Evolutionary conservation across 2,329 filamentous ascomycete genomes (phyloP).

Genomic region (Apiospora koreana): DNA sequence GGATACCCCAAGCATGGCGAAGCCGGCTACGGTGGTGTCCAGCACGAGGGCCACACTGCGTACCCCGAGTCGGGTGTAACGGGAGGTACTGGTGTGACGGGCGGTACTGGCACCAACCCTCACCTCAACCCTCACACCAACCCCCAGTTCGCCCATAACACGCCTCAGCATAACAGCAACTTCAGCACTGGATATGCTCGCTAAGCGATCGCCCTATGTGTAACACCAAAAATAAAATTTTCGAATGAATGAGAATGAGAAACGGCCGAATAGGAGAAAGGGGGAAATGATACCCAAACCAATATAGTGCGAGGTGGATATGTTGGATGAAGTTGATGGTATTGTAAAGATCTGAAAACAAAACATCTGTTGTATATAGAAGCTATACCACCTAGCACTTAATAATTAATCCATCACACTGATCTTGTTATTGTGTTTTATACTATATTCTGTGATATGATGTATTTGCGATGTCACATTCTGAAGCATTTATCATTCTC

Average conservation of each 20-base stretch:
- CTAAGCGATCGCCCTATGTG: not conserved
- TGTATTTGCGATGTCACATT: no score
- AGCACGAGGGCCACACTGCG: conserved; percentile 30
- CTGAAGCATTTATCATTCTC: no score
- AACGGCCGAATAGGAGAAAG: not conserved
- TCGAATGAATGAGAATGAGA: not conserved
- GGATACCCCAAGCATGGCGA: conserved; percentile 31
- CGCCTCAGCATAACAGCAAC: not conserved
- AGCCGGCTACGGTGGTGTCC: conserved; percentile 19
- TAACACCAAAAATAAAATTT: not conserved
- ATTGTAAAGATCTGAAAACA: not conserved
- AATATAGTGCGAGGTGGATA: not conserved
- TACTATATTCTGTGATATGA: not conserved
- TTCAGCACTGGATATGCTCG: not conserved
- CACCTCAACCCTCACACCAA: not conserved
- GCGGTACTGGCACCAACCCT: not conserved
- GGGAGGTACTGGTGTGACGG: conserved; percentile 11
- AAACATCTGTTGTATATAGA: not conserved
- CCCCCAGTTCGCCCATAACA: not conserved
- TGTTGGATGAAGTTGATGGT: not conserved
- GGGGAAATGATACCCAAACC: not conserved
- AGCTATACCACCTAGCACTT: not conserved
- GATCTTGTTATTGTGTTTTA: not conserved
- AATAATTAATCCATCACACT: not conserved
- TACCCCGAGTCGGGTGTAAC: conserved; percentile 28